Evolutionary conservation across 2,329 filamentous ascomycete genomes (phyloP), one percentile per base, ranked within the genome.

Genomic region (Aspergillus carbonarius): DNA sequence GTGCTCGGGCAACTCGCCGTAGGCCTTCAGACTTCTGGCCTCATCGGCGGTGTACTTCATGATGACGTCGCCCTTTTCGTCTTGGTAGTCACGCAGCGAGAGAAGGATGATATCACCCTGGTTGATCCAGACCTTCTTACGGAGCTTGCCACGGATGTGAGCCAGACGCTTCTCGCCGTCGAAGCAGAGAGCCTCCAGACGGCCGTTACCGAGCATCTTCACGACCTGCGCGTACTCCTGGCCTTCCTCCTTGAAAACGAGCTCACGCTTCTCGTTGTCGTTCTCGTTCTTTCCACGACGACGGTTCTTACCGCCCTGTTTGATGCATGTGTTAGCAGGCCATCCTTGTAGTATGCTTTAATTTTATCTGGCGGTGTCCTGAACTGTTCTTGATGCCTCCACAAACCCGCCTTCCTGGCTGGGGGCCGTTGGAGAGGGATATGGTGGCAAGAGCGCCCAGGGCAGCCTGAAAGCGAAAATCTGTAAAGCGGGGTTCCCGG

Each of bases 91-190:
- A 69, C 92, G 90, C 62, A 96, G 88, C 35, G 89, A 93, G 62
- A 93, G 83, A 47, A 93, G 86, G 76, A 93, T 93, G 76, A 96
- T 96, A 77, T 96, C 92, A 74, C 92, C 92, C 82, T 96, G 92
- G 85, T 96, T 97, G 85, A 97, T 97, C 92, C 92, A 97, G 79
- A 98, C 95, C 86, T 99, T 99, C 86, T 99, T 99, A 73, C 95
- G 88, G 72, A 99, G 90, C 82, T 99, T 98, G 81, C 93, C 93
- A 65, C 93, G 92, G 71, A 91, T 92, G 76, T 93, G 89, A 65
- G 89, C 91, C 40, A 92, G 85, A 61, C 92, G 88, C 78, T 92
- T 92, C 67, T 89, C 88, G 74, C 93, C 93, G 76, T 98, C 95
- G 79, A 99, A 99, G 83, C 93, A 98, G 69, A 92, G 83, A 17